Percentiles rank a stretch among this genome's conserved stretches.
Evolutionary conservation across 73 alveolate species (phyloP).

Genomic region (Paraurostyla sp.): DNA sequence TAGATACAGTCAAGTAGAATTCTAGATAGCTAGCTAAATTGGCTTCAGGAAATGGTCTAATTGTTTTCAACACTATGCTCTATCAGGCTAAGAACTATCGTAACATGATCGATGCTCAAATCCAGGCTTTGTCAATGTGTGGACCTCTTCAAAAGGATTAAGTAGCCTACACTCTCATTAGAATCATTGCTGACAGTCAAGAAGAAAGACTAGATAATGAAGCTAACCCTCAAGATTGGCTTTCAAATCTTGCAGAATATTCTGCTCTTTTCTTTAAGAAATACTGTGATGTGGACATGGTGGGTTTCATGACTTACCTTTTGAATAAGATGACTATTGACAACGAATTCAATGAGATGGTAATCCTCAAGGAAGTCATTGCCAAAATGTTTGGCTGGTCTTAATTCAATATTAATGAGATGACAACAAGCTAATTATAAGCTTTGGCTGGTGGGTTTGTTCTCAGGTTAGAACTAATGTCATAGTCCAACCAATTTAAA

Average conservation of each 20-base stretch:
- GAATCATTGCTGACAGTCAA: constrained; percentile 53
- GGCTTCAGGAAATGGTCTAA: constrained; percentile 37
- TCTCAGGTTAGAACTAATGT: constrained; percentile 65
- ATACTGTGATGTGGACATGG: constrained; percentile 66
- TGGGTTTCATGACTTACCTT: constrained; percentile 63
- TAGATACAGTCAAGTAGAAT: constrained; percentile 64
- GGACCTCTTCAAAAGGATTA: constrained; percentile 58
- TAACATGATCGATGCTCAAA: constrained; percentile 67
- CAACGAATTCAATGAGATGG: constrained; percentile 59
- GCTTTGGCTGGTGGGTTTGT: constrained; percentile 79
- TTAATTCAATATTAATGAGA: constrained; percentile 64
- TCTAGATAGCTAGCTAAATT: constrained; percentile 63
- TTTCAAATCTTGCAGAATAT: constrained; percentile 68
- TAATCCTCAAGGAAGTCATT: constrained; percentile 62
- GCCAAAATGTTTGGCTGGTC: constrained; percentile 83
- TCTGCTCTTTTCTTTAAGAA: constrained; percentile 70
- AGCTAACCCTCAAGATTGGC: no score
- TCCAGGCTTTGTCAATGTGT: constrained; percentile 52
- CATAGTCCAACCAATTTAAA: constrained; percentile 49
- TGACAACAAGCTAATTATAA: constrained; percentile 65
- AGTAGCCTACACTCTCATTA: constrained; percentile 61
- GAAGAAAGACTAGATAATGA: constrained; percentile 42
- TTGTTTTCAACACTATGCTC: constrained; percentile 48
- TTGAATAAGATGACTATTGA: constrained; percentile 40
- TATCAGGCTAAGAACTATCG: constrained; percentile 52